These are phyloP conservation scores for Elasticomyces elasticus DNA, from an alignment of 495 filamentous ascomycete species.

Conservation along the genomic window DNA sequence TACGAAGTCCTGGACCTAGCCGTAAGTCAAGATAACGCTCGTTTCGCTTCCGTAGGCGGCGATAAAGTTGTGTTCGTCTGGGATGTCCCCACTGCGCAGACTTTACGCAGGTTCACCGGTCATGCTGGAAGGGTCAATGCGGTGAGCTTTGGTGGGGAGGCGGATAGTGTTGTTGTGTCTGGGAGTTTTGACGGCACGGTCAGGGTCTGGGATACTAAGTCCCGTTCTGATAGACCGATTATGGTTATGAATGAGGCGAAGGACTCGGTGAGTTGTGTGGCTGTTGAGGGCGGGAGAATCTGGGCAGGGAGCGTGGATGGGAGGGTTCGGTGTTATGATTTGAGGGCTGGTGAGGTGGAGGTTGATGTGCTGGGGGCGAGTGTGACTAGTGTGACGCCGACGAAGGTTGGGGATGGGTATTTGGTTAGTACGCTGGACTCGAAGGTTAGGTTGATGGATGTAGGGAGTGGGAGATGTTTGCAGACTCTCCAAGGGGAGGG, in stretches of 20 bases:
- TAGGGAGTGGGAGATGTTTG: constrained; percentile 59
- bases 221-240: constrained; percentile 54
- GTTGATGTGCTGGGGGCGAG: constrained; percentile 56
- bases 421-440: constrained; percentile 70
- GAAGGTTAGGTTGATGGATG: constrained; percentile 72
- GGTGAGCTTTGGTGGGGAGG: constrained; percentile 65
- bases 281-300: constrained; percentile 47
- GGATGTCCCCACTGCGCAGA: constrained; percentile 75
- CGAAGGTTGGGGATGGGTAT: constrained; percentile 59
- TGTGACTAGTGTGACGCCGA: constrained; percentile 59
- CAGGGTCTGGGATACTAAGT: constrained; percentile 71
- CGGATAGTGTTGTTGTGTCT: constrained; percentile 57
- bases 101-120: constrained; percentile 58
- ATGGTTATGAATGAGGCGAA: constrained; percentile 68
- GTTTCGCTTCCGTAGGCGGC: constrained; percentile 73
- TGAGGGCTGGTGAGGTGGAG: constrained; percentile 65
- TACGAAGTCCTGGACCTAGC: constrained; percentile 78
- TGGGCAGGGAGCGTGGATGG: constrained; percentile 77
- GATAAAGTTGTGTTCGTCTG: constrained; percentile 85
- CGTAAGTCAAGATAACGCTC: constrained; percentile 65
- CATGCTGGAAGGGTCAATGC: constrained; percentile 60
- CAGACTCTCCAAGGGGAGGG: constrained; percentile 48
- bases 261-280: constrained; percentile 62
- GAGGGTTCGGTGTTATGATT: constrained; percentile 70
- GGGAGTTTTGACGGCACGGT: constrained; percentile 58